A percentile compares a stretch with the other conserved stretches of the same genome.
These are phyloP conservation scores for Hamigera avellanea DNA, from an alignment of 495 filamentous ascomycete species.

Conservation along the genomic window DNA sequence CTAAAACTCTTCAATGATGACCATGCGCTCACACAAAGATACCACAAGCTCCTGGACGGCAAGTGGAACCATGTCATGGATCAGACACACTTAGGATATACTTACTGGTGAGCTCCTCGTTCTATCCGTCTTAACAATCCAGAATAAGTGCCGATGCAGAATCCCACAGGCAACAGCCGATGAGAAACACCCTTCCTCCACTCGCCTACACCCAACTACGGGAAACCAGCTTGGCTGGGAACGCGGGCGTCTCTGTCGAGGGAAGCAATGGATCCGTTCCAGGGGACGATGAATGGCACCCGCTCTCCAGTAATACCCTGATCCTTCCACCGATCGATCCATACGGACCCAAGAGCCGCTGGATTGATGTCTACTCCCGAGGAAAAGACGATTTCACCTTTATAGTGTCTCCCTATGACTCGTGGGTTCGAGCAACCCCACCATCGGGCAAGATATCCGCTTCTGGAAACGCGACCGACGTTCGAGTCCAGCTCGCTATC, in stretches of 20 bases:
- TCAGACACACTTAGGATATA: constrained; percentile 41
- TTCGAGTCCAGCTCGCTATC: constrained; percentile 46
- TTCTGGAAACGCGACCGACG: constrained; percentile 33
- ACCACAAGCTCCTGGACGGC: constrained; percentile 50
- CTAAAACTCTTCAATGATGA: constrained; percentile 51
- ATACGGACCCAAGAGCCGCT: constrained; percentile 47
- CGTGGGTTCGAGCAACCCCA: constrained; percentile 48
- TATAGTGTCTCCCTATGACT: constrained; percentile 34
- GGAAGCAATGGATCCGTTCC: constrained; percentile 51
- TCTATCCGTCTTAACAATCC: constrained; percentile 14
- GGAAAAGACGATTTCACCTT: constrained; percentile 49
- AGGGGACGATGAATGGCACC: constrained; percentile 55
- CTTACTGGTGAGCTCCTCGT: constrained; percentile 20
- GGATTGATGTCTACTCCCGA: constrained; percentile 56
- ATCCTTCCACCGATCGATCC: constrained; percentile 47
- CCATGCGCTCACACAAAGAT: constrained; percentile 45
- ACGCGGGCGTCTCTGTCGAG: constrained; percentile 56
- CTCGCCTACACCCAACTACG: constrained; percentile 44
- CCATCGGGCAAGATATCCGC: constrained; percentile 40
- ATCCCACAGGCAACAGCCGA: constrained; percentile 46
- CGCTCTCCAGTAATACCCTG: constrained; percentile 38
- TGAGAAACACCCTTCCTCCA: constrained; percentile 54
- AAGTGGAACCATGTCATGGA: constrained; percentile 71
- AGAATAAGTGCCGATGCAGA: not conserved
- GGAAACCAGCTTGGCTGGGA: constrained; percentile 46